phyloP scores from a whole-genome alignment of 495 filamentous ascomycete species.

The Letharia lupina region DNA sequence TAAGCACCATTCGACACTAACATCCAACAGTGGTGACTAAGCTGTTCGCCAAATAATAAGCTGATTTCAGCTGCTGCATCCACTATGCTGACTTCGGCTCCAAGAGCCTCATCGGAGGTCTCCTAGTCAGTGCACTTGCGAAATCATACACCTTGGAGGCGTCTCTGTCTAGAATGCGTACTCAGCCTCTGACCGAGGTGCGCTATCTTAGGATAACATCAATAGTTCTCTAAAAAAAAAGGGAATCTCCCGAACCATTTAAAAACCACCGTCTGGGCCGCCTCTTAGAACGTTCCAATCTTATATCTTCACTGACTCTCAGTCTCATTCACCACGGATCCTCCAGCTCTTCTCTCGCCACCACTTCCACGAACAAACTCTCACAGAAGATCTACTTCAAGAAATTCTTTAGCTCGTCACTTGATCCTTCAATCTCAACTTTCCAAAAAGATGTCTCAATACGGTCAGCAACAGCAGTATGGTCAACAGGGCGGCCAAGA shows the following conservation, averaged over 20 bases:
- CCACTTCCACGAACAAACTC: slow-evolving; percentile 7
- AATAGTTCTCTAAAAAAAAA: not conserved
- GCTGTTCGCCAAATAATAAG: not conserved
- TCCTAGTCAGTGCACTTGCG: not conserved
- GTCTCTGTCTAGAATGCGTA: not conserved
- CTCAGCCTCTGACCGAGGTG: not conserved
- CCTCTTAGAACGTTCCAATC: not conserved
- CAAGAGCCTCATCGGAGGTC: not conserved
- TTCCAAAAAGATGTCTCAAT: slow-evolving; percentile 22
- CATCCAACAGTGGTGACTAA: not conserved
- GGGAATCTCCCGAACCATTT: slow-evolving; percentile 1
- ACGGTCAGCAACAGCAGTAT: slow-evolving; percentile 15
- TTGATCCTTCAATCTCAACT: slow-evolving; percentile 19
- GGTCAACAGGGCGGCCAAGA: slow-evolving; percentile 6
- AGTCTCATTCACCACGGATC: slow-evolving; percentile 14
- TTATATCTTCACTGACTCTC: not conserved
- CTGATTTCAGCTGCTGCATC: not conserved
- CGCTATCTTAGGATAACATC: not conserved
- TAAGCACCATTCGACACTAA: not conserved
- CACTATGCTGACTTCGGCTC: not conserved
- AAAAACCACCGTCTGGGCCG: slow-evolving; percentile 2
- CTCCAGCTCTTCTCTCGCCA: slow-evolving; percentile 14
- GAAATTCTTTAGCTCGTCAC: slow-evolving; percentile 17
- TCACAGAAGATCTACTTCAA: slow-evolving; percentile 18
- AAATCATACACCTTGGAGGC: not conserved